phyloP scores from a whole-genome alignment of 495 filamentous ascomycete genomes.

The Acidiella bohemica region DNA sequence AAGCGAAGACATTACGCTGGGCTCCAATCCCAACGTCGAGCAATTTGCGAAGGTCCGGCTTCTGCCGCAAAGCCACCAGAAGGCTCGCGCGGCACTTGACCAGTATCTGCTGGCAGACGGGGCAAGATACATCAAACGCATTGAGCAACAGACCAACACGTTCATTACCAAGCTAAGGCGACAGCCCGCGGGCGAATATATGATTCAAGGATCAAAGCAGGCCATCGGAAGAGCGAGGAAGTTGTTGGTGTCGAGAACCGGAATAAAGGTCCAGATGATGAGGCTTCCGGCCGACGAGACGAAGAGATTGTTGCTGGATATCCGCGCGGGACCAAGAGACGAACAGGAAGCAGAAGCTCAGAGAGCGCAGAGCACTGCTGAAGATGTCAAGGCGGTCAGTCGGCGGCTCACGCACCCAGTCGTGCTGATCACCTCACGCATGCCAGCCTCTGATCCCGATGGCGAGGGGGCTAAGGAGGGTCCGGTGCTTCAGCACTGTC shows the following conservation, averaged over 20 bases:
- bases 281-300: neutral
- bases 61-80: too few species aligned
- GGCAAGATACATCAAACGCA: neutral
- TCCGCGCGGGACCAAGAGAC: too few species aligned
- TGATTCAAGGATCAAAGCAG: neutral
- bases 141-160: neutral
- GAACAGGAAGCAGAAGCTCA: too few species aligned
- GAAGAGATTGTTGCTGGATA: too few species aligned
- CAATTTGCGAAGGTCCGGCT: too few species aligned
- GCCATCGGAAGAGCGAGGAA: neutral
- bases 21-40: too few species aligned
- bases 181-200: neutral
- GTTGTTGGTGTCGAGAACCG: neutral
- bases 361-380: too few species aligned
- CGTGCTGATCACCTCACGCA: slow-evolving; percentile 47
- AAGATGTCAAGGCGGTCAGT: slow-evolving; percentile 51
- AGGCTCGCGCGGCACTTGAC: too few species aligned
- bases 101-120: neutral
- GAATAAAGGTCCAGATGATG: neutral
- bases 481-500: slow-evolving; percentile 16
- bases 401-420: slow-evolving; percentile 59
- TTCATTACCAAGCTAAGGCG: neutral
- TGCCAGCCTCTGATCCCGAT: neutral
- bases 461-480: neutral
- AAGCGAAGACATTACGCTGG: too few species aligned